Conservation (phyloP, 2,329 filamentous ascomycete species). For the Alternaria incomplexa region DNA sequence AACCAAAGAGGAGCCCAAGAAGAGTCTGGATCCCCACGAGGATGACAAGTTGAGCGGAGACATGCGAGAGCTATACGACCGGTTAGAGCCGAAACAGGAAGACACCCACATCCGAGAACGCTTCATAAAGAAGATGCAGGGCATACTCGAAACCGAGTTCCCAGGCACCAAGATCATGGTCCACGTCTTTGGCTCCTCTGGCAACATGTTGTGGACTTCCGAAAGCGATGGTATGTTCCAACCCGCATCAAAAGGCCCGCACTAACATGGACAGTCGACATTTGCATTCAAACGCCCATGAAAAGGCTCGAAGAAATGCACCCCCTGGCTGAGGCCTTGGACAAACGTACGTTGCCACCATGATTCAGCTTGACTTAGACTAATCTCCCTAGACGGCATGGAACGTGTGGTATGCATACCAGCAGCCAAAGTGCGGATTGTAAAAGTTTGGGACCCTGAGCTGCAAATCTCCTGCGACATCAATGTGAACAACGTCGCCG, state of each 20-base stretch:
- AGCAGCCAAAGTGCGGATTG: conserved; percentile 94
- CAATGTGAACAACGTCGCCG: conserved; percentile 97
- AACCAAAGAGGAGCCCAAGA: conserved; percentile 71
- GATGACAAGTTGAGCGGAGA: conserved; percentile 71
- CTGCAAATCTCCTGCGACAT: conserved; percentile 90
- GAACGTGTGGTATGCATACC: conserved; percentile 94
- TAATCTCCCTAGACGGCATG: conserved; percentile 78
- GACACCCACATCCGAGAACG: conserved; percentile 77
- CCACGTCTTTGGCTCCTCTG: conserved; percentile 96
- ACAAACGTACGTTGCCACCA: conserved; percentile 70
- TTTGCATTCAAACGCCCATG: conserved; percentile 93
- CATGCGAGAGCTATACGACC: conserved; percentile 83
- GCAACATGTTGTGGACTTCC: conserved; percentile 91
- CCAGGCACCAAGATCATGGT: conserved; percentile 89
- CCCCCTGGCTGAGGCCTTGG: conserved; percentile 83
- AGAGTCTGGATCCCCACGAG: conserved; percentile 46
- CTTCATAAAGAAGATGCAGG: conserved; percentile 86
- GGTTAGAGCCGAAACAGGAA: conserved; percentile 79
- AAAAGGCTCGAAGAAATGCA: conserved; percentile 89
- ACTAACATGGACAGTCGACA: conserved; percentile 72
- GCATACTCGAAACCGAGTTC: conserved; percentile 88
- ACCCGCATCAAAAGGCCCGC: not conserved
- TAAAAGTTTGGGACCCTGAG: conserved; percentile 98
- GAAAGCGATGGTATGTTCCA: conserved; percentile 83
- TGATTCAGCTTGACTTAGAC: conserved; percentile 22